Evolutionary conservation across 2,329 filamentous ascomycete genomes (phyloP).

Genomic region (Diaporthe helianthi): DNA sequence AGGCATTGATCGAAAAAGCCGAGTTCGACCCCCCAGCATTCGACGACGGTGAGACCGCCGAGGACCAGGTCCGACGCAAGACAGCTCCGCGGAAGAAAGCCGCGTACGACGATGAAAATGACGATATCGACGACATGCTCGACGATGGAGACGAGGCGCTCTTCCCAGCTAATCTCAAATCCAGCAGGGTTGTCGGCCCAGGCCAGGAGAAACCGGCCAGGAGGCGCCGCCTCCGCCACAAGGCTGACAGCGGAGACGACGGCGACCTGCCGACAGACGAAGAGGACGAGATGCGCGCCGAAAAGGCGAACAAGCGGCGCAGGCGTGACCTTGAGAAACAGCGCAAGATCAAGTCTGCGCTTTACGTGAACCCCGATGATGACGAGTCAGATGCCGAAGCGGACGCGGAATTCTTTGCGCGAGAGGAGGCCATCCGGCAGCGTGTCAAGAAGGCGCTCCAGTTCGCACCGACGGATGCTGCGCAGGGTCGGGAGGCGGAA

Average conservation of each 20-base stretch:
- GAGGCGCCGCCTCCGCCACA: constrained; percentile 62
- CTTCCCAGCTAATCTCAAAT: constrained; percentile 67
- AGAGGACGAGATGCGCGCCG: constrained; percentile 50
- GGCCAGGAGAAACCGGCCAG: constrained; percentile 62
- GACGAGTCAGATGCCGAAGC: constrained; percentile 87
- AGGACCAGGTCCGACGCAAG: constrained; percentile 81
- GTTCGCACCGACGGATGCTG: constrained; percentile 32
- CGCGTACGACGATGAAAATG: constrained; percentile 74
- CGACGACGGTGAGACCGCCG: constrained; percentile 76
- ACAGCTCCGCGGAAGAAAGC: constrained; percentile 60
- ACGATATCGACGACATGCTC: constrained; percentile 55
- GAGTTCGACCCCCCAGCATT: constrained; percentile 81
- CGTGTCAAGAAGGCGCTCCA: constrained; percentile 51
- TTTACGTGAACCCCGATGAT: constrained; percentile 83
- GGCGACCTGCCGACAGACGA: constrained; percentile 60
- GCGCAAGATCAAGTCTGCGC: constrained; percentile 80
- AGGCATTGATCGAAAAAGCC: constrained; percentile 77
- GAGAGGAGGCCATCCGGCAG: constrained; percentile 71
- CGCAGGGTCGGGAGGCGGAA: constrained; percentile 29
- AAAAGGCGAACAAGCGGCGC: constrained; percentile 51
- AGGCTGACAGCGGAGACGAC: constrained; percentile 50
- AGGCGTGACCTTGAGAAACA: constrained; percentile 79
- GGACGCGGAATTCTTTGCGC: constrained; percentile 74
- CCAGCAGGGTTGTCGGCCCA: constrained; percentile 25
- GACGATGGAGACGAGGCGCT: constrained; percentile 64